Evolutionary conservation across 176 grass and related monocot genomes (phyloP).

Genomic region (Oryza meyeriana): DNA sequence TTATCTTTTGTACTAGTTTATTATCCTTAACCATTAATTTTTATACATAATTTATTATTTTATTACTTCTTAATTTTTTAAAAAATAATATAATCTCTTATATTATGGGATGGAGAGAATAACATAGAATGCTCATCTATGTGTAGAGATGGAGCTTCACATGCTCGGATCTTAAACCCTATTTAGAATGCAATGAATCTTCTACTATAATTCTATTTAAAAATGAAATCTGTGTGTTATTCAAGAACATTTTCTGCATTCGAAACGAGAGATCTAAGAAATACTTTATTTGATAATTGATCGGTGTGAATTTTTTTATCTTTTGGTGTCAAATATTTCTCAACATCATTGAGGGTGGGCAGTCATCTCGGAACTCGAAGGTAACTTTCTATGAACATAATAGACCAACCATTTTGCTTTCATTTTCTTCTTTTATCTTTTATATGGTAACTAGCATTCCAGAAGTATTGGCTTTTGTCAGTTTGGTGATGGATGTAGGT

Average conservation of each 20-base stretch:
- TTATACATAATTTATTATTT: no score
- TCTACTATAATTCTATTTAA: not conserved
- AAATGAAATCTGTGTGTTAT: not conserved
- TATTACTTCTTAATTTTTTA: no score
- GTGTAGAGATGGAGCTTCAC: not conserved
- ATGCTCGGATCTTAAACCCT: not conserved
- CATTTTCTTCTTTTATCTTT: not conserved
- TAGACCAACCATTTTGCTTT: not conserved
- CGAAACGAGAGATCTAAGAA: not conserved
- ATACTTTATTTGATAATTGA: not conserved
- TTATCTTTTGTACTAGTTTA: no score
- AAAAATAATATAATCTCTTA: no score
- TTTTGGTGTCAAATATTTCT: not conserved
- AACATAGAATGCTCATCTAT: not conserved
- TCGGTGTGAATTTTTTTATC: not conserved
- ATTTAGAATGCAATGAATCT: not conserved
- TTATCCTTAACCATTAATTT: no score
- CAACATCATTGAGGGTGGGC: not conserved
- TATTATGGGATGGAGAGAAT: no score
- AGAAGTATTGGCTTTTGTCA: not conserved
- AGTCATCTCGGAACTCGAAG: not conserved
- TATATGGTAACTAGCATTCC: not conserved
- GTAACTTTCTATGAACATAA: not conserved
- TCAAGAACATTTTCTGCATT: no score
- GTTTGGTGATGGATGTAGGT: conserved; percentile 9